A percentile compares a stretch with the other conserved stretches of the same genome.
These are phyloP conservation scores for Eutrema salsugineum DNA, from an alignment of 441 rosid species.

Conservation along the genomic window DNA sequence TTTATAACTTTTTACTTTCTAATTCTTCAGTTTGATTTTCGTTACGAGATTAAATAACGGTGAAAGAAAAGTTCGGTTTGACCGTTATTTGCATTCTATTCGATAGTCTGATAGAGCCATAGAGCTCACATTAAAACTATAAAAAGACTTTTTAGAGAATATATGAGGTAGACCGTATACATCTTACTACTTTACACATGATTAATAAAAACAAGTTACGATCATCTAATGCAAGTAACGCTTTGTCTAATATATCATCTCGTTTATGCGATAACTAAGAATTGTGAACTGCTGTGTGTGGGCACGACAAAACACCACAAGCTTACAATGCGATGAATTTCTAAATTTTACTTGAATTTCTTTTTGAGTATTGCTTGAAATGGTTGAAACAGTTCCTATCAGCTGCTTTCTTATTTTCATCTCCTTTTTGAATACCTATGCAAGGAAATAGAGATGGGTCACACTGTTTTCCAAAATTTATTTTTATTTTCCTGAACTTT, in stretches of 20 bases:
- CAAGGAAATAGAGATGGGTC: not conserved
- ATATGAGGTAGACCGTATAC: not conserved
- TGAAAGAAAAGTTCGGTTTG: not conserved
- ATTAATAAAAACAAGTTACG: not conserved
- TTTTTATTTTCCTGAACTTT: not conserved
- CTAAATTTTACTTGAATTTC: too few species aligned
- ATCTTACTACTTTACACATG: not conserved
- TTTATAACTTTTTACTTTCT: not conserved
- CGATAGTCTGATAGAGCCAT: not conserved
- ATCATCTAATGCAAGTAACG: not conserved
- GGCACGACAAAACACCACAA: slow-evolving; percentile 9
- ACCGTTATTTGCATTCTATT: not conserved
- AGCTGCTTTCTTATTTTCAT: not conserved
- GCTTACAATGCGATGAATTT: not conserved
- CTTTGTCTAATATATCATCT: not conserved
- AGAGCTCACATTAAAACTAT: not conserved
- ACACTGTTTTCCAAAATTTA: not conserved
- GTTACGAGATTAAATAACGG: not conserved
- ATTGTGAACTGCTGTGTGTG: not conserved
- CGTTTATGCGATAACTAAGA: not conserved
- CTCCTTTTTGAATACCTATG: not conserved
- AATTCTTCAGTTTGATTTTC: not conserved
- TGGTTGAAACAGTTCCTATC: not conserved
- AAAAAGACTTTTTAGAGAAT: not conserved
- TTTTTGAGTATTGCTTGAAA: too few species aligned